Evolutionary conservation across 148 eudicot genomes (phyloP), one percentile per base, ranked within the genome.

Genomic region (Bassia scoparia): DNA sequence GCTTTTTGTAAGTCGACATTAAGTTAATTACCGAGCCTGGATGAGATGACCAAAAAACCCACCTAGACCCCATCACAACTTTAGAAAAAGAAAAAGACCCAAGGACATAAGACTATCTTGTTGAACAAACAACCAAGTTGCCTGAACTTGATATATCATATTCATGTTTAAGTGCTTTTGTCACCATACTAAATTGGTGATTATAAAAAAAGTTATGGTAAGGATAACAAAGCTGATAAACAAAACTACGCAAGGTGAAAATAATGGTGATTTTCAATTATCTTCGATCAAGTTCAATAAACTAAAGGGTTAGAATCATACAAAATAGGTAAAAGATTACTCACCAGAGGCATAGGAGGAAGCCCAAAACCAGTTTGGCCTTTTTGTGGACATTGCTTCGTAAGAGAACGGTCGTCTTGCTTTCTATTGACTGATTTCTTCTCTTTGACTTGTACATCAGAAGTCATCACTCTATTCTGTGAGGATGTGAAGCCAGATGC

Each of bases 371-470:
- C 67, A 44, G 46, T 63, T 58, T 67, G 67, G 43, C 46, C 35
- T 30, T 38, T 67, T 43, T 58, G 58, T 41, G 41, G 34, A 58
- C 33, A 33, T 31, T 67, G 31, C 21, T 31, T 44, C 18, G 11
- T 49, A 34, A 7, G 10, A 12, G 67, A 58, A 58, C 30, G 37
- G 31, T 46, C 59, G 33, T 29, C 59, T n/a, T 41, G 72, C 34
- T 75, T 75, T n/a, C 13, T 69, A 46, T 53, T 67, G 59, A 58
- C 58, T 23, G 61, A 68, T 59, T 75, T 67, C 27, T 64, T 75
- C 71, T 50, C 33, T 35, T 62, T 67, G 56, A 56, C 72, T 46
- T 75, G 56, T 56, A 43, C 67, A 58, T 75, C 67, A 75, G 60
- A 67, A 75, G 52, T 35, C 38, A 52, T 31, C 44, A 35, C 66